Conservation (phyloP, 78 protist genomes). For the Dictyostelium discoideum region DNA sequence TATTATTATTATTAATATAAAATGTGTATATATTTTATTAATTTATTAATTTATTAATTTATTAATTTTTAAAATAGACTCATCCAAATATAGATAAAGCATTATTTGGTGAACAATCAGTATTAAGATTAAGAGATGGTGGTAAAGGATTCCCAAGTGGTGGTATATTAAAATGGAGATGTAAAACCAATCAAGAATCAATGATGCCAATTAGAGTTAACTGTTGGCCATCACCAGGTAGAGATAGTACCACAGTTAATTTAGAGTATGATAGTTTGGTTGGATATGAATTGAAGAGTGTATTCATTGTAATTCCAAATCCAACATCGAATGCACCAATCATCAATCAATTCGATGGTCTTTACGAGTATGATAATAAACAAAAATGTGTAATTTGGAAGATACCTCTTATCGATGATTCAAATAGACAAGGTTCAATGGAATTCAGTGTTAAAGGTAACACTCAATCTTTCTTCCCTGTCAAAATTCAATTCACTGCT, state of each 20-base stretch:
- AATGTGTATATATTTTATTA: neutral
- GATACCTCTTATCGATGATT: slow-evolving; percentile 64
- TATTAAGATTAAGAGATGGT: slow-evolving; percentile 37
- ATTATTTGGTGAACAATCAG: neutral
- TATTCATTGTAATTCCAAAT: slow-evolving; percentile 64
- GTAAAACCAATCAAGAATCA: slow-evolving; percentile 33
- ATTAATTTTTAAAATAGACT: neutral
- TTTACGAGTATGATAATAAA: slow-evolving; percentile 52
- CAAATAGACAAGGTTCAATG: slow-evolving; percentile 63
- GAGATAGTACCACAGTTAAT: slow-evolving; percentile 33
- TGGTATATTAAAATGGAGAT: slow-evolving; percentile 81
- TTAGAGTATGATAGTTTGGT: slow-evolving; percentile 37
- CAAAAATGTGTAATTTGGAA: slow-evolving; percentile 67
- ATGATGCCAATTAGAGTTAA: slow-evolving; percentile 64
- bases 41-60: neutral
- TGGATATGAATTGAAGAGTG: slow-evolving; percentile 43
- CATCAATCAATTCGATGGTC: slow-evolving; percentile 44
- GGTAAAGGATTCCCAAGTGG: slow-evolving; percentile 47
- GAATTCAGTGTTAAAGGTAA: slow-evolving; percentile 74
- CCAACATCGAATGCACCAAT: slow-evolving; percentile 46
- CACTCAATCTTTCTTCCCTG: slow-evolving; percentile 56
- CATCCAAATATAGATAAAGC: slow-evolving; percentile 78
- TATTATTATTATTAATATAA: neutral
- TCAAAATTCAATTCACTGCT: slow-evolving; percentile 33
- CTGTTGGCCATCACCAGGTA: slow-evolving; percentile 79